Conservation (phyloP, 805 yeast genomes). For the Barnettozyma botsteinii region DNA sequence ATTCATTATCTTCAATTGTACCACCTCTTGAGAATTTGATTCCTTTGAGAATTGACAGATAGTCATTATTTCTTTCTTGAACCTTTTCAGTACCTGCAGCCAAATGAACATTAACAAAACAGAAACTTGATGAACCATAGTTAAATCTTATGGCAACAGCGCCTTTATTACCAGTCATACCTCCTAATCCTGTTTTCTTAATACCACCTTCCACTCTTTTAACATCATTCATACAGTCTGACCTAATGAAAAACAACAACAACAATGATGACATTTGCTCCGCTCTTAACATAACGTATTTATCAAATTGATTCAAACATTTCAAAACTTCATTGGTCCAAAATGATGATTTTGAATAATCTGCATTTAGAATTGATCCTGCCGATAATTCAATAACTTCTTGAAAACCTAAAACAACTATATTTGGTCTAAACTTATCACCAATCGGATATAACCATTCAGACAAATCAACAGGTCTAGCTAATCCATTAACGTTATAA, state of each 20-base stretch:
- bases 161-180: constrained; percentile 96
- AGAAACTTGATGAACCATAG: constrained; percentile 73
- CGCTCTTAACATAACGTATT: constrained; percentile 61
- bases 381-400: constrained; percentile 93
- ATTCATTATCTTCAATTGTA: constrained; percentile 76
- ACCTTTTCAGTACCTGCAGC: constrained; percentile 87
- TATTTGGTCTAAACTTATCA: constrained; percentile 55
- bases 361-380: constrained; percentile 82
- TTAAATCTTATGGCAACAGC: constrained; percentile 89
- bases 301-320: constrained; percentile 53
- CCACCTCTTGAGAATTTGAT: constrained; percentile 74
- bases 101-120: constrained; percentile 83
- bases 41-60: constrained; percentile 66
- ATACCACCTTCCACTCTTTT: constrained; percentile 91
- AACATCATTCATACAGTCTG: constrained; percentile 42
- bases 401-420: constrained; percentile 87
- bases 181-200: constrained; percentile 93
- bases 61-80: constrained; percentile 84
- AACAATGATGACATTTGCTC: constrained; percentile 71
- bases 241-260: constrained; percentile 56
- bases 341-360: constrained; percentile 63
- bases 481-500: constrained; percentile 77
- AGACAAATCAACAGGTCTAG: constrained; percentile 49
- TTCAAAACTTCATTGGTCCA: constrained; percentile 71
- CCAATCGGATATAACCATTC: constrained; percentile 81